Percentiles rank a stretch among this genome's conserved stretches.
phyloP scores from a whole-genome alignment of 2,329 filamentous ascomycete species.

The Alternaria metachromatica region DNA sequence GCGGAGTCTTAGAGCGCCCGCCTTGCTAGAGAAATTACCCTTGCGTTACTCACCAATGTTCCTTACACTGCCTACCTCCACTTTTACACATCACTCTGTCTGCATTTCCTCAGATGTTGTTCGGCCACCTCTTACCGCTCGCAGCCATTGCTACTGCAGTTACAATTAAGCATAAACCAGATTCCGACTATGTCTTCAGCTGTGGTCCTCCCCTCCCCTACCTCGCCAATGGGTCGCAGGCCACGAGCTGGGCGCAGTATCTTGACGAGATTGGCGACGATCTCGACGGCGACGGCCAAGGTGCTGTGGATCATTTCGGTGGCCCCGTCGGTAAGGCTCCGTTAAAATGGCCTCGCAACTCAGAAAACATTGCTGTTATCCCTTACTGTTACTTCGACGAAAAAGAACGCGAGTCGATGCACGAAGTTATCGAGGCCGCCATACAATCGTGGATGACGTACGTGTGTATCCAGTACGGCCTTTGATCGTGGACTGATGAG shows the following conservation, averaged over 20 bases:
- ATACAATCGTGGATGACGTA: conserved; percentile 1
- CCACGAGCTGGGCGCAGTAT: not conserved
- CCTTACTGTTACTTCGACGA: conserved; percentile 1
- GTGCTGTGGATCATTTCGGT: not conserved
- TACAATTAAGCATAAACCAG: not conserved
- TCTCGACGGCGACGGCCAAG: not conserved
- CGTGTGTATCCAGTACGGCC: not conserved
- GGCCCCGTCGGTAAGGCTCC: not conserved
- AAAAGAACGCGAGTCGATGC: not conserved
- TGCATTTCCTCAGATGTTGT: not conserved
- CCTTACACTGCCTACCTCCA: not conserved
- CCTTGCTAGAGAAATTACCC: not conserved
- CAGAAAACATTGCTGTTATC: not conserved
- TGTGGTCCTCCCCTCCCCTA: not conserved
- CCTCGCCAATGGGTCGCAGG: not conserved
- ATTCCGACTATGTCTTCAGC: not conserved
- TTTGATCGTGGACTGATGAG: not conserved
- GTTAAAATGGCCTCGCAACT: not conserved
- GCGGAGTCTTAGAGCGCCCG: not conserved
- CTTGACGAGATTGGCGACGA: not conserved
- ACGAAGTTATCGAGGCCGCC: not conserved
- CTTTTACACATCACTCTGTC: not conserved
- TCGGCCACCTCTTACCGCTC: not conserved
- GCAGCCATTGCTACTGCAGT: not conserved
- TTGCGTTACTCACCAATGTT: not conserved